Percentiles rank a stretch among this genome's conserved stretches.
Conservation (phyloP, 139 green algal genomes). For the Chlamydomonas eustigma region DNA sequence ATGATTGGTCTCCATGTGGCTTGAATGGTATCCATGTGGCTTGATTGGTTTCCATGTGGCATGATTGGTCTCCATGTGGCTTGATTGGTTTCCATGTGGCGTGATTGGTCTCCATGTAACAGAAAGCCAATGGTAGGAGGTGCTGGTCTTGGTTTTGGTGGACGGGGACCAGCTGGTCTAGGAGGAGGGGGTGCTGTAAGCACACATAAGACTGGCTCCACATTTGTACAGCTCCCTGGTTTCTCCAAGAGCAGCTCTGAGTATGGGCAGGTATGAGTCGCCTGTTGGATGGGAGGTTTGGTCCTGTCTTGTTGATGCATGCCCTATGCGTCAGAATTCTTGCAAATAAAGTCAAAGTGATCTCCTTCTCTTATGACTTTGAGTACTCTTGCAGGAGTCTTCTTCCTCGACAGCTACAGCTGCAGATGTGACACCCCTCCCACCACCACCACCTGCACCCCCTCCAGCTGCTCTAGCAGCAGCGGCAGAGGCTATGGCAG, state of each 20-base stretch:
- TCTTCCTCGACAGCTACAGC: neutral
- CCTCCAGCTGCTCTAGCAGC: neutral
- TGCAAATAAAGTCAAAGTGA: no score
- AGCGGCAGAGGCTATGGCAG: conserved; percentile 8
- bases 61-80: no score
- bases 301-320: no score
- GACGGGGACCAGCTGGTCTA: neutral
- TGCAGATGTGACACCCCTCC: neutral
- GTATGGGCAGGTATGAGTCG: conserved; percentile 44
- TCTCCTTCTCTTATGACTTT: no score
- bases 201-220: neutral
- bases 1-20: no score
- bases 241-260: conserved; percentile 34
- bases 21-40: neutral
- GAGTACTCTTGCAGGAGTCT: neutral
- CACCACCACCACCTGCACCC: neutral
- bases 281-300: no score
- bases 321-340: no score
- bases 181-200: neutral
- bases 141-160: conserved; percentile 66
- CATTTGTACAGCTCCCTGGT: conserved; percentile 46
- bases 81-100: no score
- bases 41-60: no score
- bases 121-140: conserved; percentile 43
- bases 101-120: neutral